Conservation (phyloP, 768 basidiomycete genomes). For the Leucosporidium creatinivorum region DNA sequence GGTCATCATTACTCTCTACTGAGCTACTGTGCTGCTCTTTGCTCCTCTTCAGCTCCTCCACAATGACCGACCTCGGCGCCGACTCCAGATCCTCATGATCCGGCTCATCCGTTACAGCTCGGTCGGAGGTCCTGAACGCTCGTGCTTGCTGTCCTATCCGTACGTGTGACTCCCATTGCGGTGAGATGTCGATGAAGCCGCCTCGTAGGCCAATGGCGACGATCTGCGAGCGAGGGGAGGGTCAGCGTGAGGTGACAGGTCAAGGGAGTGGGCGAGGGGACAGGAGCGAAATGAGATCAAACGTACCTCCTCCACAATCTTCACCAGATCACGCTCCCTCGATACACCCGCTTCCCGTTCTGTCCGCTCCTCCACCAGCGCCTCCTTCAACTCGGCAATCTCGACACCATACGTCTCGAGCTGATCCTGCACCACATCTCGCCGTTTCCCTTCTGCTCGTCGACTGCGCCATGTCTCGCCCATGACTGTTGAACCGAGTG, state of each 20-base stretch:
- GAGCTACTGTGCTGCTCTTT: no score
- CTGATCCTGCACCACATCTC: slow-evolving; percentile 16
- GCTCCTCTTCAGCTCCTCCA: no score
- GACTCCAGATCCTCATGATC: no score
- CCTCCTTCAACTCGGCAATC: slow-evolving; percentile 2
- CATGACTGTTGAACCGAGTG: not conserved
- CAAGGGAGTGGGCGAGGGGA: not conserved
- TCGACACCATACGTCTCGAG: slow-evolving; percentile 12
- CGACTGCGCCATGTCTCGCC: slow-evolving; percentile 26
- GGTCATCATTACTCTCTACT: no score
- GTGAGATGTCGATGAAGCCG: slow-evolving; percentile 4
- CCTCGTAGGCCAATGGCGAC: slow-evolving; percentile 28
- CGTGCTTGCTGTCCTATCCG: not conserved
- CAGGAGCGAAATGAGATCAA: no score
- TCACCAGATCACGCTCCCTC: slow-evolving; percentile 14
- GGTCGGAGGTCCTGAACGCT: no score
- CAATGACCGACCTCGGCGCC: no score
- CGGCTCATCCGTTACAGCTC: no score
- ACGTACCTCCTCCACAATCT: slow-evolving; percentile 28
- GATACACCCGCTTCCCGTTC: not conserved
- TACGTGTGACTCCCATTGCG: not conserved
- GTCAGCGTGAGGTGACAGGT: not conserved
- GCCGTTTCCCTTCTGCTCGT: slow-evolving; percentile 11
- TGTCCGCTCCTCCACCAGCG: not conserved
- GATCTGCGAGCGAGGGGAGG: slow-evolving; percentile 9